Percentiles rank a stretch among this genome's conserved stretches.
These are phyloP conservation scores for Aquilaria agallochum DNA, from an alignment of 441 rosid genomes.

Conservation along the genomic window DNA sequence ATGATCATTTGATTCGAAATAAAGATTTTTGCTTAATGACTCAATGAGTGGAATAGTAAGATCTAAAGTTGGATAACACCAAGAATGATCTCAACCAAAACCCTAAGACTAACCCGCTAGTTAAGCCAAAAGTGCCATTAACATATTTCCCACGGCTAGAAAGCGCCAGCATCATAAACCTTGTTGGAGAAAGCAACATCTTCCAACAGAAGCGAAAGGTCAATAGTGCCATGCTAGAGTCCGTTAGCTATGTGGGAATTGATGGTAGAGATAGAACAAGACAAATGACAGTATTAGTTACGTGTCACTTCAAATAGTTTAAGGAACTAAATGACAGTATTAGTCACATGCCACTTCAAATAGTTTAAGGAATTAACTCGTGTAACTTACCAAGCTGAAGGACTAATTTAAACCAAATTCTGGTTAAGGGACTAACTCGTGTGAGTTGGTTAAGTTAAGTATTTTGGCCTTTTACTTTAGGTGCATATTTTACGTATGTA, in stretches of 20 bases:
- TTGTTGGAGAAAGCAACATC: constrained; percentile 27
- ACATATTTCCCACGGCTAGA: constrained; percentile 36
- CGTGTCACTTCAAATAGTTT: too few species aligned
- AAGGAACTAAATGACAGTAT: too few species aligned
- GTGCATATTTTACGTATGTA: too few species aligned
- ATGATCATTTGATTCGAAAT: background rate
- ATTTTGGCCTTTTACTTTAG: too few species aligned
- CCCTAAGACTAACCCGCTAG: constrained; percentile 30
- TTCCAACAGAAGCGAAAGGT: constrained; percentile 40
- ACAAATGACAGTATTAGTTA: too few species aligned
- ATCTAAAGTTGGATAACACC: constrained; percentile 12
- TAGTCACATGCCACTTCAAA: too few species aligned
- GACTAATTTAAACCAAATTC: too few species aligned
- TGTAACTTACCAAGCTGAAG: too few species aligned
- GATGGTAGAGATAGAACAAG: constrained; percentile 26
- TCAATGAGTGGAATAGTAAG: constrained; percentile 22
- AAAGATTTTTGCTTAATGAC: background rate
- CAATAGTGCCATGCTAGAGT: constrained; percentile 7
- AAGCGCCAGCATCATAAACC: constrained; percentile 33
- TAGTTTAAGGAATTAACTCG: too few species aligned
- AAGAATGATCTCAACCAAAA: constrained; percentile 16
- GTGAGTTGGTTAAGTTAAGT: too few species aligned
- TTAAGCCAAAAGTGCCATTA: constrained; percentile 33
- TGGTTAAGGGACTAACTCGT: too few species aligned
- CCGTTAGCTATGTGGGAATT: constrained; percentile 41